Conservation (phyloP, 2,329 filamentous ascomycete species). For the Sarocladium brachiariae region DNA sequence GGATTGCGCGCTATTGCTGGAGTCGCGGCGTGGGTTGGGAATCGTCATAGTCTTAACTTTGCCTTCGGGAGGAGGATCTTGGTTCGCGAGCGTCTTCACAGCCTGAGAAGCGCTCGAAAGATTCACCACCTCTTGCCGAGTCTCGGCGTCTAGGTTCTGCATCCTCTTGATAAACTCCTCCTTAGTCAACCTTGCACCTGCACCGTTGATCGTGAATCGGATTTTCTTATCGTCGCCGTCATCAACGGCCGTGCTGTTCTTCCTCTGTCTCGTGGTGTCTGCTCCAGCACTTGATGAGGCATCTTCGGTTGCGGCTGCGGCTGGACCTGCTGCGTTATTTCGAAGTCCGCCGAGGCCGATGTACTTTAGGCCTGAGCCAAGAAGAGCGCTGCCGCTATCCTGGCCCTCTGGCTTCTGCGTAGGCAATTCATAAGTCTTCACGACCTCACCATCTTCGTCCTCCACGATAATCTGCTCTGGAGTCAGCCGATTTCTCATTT, state of each 20-base stretch:
- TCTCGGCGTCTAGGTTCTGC: slow-evolving; percentile 62
- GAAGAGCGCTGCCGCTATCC: slow-evolving; percentile 24
- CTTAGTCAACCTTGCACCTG: slow-evolving; percentile 71
- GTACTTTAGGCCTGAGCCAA: slow-evolving; percentile 44
- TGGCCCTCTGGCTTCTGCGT: slow-evolving; percentile 38
- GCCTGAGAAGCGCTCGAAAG: slow-evolving; percentile 40
- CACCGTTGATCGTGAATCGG: slow-evolving; percentile 67
- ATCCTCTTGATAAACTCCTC: slow-evolving; percentile 73
- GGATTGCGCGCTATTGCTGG: slow-evolving; percentile 13
- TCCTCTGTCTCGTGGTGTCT: slow-evolving; percentile 33
- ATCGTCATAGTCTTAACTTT: slow-evolving; percentile 9
- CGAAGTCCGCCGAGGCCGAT: slow-evolving; percentile 42
- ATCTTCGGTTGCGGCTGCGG: slow-evolving; percentile 19
- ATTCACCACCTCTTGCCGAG: slow-evolving; percentile 48
- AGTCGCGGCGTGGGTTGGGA: slow-evolving; percentile 16
- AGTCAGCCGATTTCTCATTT: not conserved
- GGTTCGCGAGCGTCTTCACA: slow-evolving; percentile 43
- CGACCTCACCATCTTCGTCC: slow-evolving; percentile 77
- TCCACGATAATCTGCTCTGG: slow-evolving; percentile 67
- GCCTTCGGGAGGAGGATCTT: slow-evolving; percentile 21
- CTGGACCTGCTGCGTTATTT: slow-evolving; percentile 24
- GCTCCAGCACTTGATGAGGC: not conserved
- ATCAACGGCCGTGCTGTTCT: slow-evolving; percentile 33
- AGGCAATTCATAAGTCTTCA: slow-evolving; percentile 76
- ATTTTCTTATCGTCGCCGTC: slow-evolving; percentile 63